Evolutionary conservation across 441 rosid genomes (phyloP), one percentile per base, ranked within the genome.

Genomic region (Pelargonium fulgidum): DNA sequence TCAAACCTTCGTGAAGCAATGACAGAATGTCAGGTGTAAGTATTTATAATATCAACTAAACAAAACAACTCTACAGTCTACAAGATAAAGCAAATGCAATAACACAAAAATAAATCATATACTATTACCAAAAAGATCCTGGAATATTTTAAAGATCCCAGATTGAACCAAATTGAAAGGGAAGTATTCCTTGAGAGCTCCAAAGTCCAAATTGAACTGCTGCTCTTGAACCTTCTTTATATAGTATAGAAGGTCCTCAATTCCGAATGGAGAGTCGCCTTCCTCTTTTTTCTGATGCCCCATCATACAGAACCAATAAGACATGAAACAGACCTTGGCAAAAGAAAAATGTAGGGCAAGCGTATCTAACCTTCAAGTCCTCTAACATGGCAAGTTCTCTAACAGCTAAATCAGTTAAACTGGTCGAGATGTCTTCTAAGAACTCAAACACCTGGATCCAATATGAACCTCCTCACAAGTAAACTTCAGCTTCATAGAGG

Each of bases 81-180:
- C 42, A 70, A 66, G 64, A 45, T 11, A 56, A 6, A 65, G 36
- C 26, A 48, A 63, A 72, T 48, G 64, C 64, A 72, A 59, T n/a
- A 59, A 48, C 29, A 48, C 11, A 13, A 41, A 16, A 54, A 58
- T 61, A 56, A 42, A 66, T 2, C 44, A 65, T 0, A 26, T 44
- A 65, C 22, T 66, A 75, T 80, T 87, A 93, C 97, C 96, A 74
- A 93, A 91, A 77, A 91, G 89, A 81, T 93, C 99, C 71, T 93
- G 95, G 62, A 82, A 79, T 79, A 89, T 80, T 85, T 91, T 93
- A 73, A 91, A 88, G 73, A 93, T 83, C 75, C 99, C 97, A 67
- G 96, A 79, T 33, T 88, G 79, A 84, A 89, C 97, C 85, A 93
- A 84, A 77, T 80, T 83, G 73, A 88, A 85, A 67, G 95, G 97